phyloP scores from a whole-genome alignment of 2,329 filamentous ascomycete genomes.

The Aschersonia sp. region DNA sequence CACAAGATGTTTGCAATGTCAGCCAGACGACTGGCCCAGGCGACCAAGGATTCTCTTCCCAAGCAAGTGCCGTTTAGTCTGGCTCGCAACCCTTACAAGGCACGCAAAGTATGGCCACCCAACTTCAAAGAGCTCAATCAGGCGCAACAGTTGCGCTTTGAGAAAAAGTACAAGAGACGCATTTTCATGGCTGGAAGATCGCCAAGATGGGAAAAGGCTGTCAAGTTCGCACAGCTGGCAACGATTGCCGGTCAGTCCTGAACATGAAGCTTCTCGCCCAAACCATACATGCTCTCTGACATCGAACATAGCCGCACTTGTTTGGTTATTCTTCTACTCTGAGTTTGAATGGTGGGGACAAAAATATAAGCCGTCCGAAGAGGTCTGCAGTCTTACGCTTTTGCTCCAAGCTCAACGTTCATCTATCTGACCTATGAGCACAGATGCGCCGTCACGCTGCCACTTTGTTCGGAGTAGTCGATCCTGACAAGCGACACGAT shows the following conservation, averaged over 20 bases:
- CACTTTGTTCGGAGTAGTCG: conserved; percentile 24
- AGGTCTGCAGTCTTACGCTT: conserved; percentile 12
- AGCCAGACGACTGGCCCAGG: conserved; percentile 18
- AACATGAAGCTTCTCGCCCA: neutral
- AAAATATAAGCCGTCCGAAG: conserved; percentile 26
- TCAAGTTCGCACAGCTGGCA: conserved; percentile 49
- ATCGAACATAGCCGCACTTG: conserved; percentile 16
- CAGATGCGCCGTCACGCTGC: conserved; percentile 22
- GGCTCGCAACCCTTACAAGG: conserved; percentile 43
- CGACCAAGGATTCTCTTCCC: conserved; percentile 12
- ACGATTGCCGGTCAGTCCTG: conserved; percentile 37
- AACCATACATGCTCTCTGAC: neutral
- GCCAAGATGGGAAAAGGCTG: conserved; percentile 49
- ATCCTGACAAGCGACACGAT: conserved; percentile 27
- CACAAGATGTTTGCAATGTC: conserved; percentile 21
- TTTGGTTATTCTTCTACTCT: conserved; percentile 24
- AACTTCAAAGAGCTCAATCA: conserved; percentile 55
- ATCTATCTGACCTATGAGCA: neutral
- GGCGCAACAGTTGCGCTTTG: conserved; percentile 64
- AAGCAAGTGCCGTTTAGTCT: conserved; percentile 17
- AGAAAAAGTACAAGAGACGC: conserved; percentile 65
- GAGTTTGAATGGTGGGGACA: conserved; percentile 30
- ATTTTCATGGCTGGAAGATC: conserved; percentile 45
- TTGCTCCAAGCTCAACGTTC: no score
- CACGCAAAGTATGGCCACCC: conserved; percentile 65